phyloP scores from a whole-genome alignment of 345 rosid species.

The Lepidium aucheri region DNA sequence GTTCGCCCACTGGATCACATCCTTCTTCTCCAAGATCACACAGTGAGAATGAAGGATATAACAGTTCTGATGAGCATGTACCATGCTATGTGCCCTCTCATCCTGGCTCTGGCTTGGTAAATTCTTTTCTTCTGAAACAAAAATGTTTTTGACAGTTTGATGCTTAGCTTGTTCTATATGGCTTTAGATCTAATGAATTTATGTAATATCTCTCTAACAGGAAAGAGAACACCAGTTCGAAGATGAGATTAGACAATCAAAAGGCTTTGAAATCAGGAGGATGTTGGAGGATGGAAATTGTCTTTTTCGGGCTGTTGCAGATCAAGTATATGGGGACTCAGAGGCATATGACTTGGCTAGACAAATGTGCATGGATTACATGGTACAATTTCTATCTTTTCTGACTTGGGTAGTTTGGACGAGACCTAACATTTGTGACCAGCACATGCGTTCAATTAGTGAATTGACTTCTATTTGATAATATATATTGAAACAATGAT shows the following conservation, averaged over 20 bases:
- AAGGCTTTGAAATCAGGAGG: slow-evolving; percentile 79
- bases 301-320: slow-evolving; percentile 95
- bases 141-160: not conserved
- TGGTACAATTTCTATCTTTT: slow-evolving; percentile 44
- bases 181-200: not conserved
- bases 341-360: slow-evolving; percentile 63
- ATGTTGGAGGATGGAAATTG: slow-evolving; percentile 99
- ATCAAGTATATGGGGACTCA: slow-evolving; percentile 98
- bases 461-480: not conserved
- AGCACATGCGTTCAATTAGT: too few relatives aligned
- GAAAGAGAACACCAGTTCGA: slow-evolving; percentile 93
- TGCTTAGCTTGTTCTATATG: not conserved
- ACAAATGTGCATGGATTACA: slow-evolving; percentile 96
- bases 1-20: slow-evolving; percentile 75
- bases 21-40: slow-evolving; percentile 99
- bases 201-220: slow-evolving; percentile 31
- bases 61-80: slow-evolving; percentile 97
- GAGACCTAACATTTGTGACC: not conserved
- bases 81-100: slow-evolving; percentile 68
- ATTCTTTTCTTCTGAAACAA: slow-evolving; percentile 15
- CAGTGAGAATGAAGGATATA: slow-evolving; percentile 85
- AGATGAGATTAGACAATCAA: slow-evolving; percentile 64
- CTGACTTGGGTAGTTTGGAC: not conserved
- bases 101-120: slow-evolving; percentile 65
- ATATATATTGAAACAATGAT: not conserved